A percentile compares a stretch with the other conserved stretches of the same genome.
These are phyloP conservation scores for Bacidia gigantensis DNA, from an alignment of 495 filamentous ascomycete genomes.

Conservation along the genomic window DNA sequence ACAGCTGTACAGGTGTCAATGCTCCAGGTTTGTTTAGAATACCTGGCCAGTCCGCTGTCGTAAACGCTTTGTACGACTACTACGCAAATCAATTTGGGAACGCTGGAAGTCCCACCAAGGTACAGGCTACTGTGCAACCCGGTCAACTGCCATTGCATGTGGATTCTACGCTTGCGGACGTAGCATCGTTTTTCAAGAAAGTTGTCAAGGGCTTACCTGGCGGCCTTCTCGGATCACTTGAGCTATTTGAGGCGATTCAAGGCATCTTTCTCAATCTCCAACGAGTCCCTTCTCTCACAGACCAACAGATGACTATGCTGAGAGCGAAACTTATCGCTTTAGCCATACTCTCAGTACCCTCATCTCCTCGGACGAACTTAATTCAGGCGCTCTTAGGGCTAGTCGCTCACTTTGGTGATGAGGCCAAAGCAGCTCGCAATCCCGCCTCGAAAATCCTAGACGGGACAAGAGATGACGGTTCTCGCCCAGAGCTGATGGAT, in stretches of 20 bases:
- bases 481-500: slow-evolving; percentile 37
- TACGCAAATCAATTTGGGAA: slow-evolving; percentile 39
- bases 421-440: slow-evolving; percentile 28
- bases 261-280: slow-evolving; percentile 45
- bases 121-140: slow-evolving; percentile 18
- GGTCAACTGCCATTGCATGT: slow-evolving; percentile 15
- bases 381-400: slow-evolving; percentile 56
- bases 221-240: slow-evolving; percentile 56
- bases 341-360: slow-evolving; percentile 40
- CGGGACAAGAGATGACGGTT: slow-evolving; percentile 16
- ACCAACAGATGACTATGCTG: slow-evolving; percentile 37
- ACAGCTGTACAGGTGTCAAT: slow-evolving; percentile 25
- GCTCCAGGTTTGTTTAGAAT: slow-evolving; percentile 52
- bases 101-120: slow-evolving; percentile 16
- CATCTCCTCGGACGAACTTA: slow-evolving; percentile 44
- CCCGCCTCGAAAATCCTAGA: slow-evolving; percentile 17
- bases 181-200: slow-evolving; percentile 59
- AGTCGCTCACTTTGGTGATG: slow-evolving; percentile 38
- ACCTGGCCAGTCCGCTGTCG: slow-evolving; percentile 39
- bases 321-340: slow-evolving; percentile 51
- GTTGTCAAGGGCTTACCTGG: slow-evolving; percentile 57
- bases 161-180: slow-evolving; percentile 40
- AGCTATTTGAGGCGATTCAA: slow-evolving; percentile 51
- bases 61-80: slow-evolving; percentile 47
- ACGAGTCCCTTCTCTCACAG: slow-evolving; percentile 32